A percentile compares a stretch with the other conserved stretches of the same genome.
Conservation (phyloP, 257 asterid species). For the Linaria vulgaris region DNA sequence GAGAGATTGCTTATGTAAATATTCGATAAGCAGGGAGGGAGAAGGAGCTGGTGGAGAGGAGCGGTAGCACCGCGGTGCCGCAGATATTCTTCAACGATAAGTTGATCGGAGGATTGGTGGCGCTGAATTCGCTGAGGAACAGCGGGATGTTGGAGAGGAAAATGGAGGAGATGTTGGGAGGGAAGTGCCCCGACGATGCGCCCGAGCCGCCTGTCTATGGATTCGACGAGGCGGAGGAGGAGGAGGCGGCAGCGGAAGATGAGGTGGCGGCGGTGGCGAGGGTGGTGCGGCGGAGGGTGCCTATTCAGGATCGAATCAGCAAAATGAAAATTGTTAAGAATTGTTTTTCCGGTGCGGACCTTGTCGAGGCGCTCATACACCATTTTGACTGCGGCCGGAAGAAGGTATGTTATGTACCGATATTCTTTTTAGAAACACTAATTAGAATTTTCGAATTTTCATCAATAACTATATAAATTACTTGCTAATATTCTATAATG, state of each 20-base stretch:
- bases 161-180: constrained; percentile 65
- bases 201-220: constrained; percentile 86
- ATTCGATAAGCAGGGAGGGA: constrained; percentile 46
- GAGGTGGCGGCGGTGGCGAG: constrained; percentile 60
- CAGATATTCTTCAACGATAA: constrained; percentile 84
- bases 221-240: constrained; percentile 61
- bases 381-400: constrained; percentile 72
- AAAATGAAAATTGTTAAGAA: constrained; percentile 85
- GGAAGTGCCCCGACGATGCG: constrained; percentile 79
- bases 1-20: no score
- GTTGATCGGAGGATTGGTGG: constrained; percentile 79
- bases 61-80: constrained; percentile 64
- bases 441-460: no score
- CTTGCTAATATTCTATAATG: no score
- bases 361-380: constrained; percentile 71
- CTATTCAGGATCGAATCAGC: constrained; percentile 82
- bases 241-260: constrained; percentile 36
- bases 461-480: no score
- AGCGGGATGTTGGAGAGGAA: constrained; percentile 72
- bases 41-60: constrained; percentile 64
- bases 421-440: no score
- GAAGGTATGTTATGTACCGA: constrained; percentile 43
- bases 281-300: constrained; percentile 67
- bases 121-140: constrained; percentile 74
- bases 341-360: constrained; percentile 82